Conservation (phyloP, 768 basidiomycete genomes). For the Lactarius deliciosus region DNA sequence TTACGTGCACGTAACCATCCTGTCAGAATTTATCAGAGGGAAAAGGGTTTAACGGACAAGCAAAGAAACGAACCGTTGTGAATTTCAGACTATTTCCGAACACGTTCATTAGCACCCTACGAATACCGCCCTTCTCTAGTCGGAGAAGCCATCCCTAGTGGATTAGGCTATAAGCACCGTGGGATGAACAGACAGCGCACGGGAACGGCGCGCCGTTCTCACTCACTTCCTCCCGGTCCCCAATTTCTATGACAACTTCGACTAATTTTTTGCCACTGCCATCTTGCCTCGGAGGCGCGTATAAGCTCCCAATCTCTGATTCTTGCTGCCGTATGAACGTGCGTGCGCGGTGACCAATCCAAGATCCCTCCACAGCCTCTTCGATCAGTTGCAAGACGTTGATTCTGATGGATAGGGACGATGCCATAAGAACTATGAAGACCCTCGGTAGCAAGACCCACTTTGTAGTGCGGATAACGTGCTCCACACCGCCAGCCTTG, state of each 20-base stretch:
- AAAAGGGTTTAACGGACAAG: not conserved
- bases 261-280: conserved; percentile 54
- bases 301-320: conserved; percentile 87
- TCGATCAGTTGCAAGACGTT: conserved; percentile 82
- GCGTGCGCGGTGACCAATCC: conserved; percentile 88
- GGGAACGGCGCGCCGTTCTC: not conserved
- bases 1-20: conserved; percentile 86
- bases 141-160: conserved; percentile 78
- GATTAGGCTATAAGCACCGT: not conserved
- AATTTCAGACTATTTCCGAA: conserved; percentile 95
- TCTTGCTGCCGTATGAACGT: conserved; percentile 58
- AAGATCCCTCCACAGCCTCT: conserved; percentile 90
- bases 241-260: conserved; percentile 89
- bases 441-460: conserved; percentile 35
- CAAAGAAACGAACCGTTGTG: conserved; percentile 57
- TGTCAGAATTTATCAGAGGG: conserved; percentile 35
- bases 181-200: not conserved
- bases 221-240: conserved; percentile 62
- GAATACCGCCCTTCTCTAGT: conserved; percentile 90
- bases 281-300: conserved; percentile 70
- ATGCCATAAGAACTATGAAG: not conserved
- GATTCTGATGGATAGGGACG: conserved; percentile 41
- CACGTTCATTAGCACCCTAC: conserved; percentile 90
- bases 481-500: conserved; percentile 75
- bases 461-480: conserved; percentile 68